Percentiles rank a stretch among this genome's conserved stretches.
phyloP scores from a whole-genome alignment of 306 rosid species.

The Quercus gilva region DNA sequence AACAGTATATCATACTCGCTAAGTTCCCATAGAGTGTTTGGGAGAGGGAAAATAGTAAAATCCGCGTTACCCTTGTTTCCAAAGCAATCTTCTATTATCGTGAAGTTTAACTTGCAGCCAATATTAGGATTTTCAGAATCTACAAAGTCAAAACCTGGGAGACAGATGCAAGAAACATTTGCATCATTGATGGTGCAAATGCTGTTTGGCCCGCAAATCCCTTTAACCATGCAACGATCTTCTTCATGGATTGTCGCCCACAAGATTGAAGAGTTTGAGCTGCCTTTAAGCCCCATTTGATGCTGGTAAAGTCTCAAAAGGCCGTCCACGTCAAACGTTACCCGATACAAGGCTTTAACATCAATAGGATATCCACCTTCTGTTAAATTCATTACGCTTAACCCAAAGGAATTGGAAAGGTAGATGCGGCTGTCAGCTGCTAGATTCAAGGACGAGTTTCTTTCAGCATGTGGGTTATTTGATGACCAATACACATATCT shows the following conservation, averaged over 20 bases:
- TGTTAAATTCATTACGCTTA: background rate
- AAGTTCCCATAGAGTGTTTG: background rate
- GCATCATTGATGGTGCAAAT: background rate
- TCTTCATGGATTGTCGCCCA: background rate
- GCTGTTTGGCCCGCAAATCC: constrained; percentile 1
- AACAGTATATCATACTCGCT: background rate
- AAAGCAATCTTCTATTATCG: background rate
- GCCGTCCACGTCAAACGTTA: background rate
- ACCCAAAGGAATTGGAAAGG: background rate
- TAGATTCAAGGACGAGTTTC: background rate
- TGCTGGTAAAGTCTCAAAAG: background rate
- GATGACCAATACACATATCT: background rate
- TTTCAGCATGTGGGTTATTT: background rate
- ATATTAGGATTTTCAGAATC: background rate
- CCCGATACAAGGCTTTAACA: background rate
- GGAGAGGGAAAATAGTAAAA: background rate
- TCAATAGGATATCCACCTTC: background rate
- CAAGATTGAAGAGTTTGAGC: background rate
- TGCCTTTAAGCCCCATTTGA: background rate
- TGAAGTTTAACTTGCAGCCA: constrained; percentile 1
- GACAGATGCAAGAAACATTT: background rate
- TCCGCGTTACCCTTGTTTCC: background rate
- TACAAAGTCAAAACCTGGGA: background rate
- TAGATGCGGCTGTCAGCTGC: background rate
- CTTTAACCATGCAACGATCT: background rate